These are phyloP conservation scores for Eremomyces bilateralis DNA, from an alignment of 495 filamentous ascomycete genomes.

Conservation along the genomic window DNA sequence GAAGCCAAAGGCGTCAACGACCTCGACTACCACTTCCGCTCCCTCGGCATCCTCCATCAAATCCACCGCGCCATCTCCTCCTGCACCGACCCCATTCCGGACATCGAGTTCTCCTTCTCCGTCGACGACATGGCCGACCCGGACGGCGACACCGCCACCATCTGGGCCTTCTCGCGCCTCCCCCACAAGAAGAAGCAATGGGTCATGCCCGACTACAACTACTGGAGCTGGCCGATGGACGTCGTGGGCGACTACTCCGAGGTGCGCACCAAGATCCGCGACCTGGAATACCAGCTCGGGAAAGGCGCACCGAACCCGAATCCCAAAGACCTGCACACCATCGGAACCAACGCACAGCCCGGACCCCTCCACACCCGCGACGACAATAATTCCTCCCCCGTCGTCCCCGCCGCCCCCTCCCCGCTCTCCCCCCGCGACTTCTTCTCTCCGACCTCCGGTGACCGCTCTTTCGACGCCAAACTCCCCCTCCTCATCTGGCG, in stretches of 20 bases:
- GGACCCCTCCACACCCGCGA: no score
- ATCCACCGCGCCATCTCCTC: conserved; percentile 11
- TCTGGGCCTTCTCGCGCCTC: conserved; percentile 9
- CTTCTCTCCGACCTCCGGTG: no score
- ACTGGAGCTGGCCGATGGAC: conserved; percentile 11
- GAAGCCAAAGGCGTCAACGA: conserved; percentile 1
- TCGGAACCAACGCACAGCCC: no score
- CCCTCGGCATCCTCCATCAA: conserved; percentile 7
- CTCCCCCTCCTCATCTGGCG: conserved; percentile 12
- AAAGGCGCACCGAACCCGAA: no score
- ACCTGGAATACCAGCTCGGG: conserved; percentile 3
- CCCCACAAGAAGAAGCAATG: conserved; percentile 7
- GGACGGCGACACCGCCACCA: conserved; percentile 2
- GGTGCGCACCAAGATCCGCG: conserved; percentile 3
- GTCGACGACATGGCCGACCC: conserved; percentile 8
- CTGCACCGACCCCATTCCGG: conserved; percentile 5
- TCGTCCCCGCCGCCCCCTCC: no score
- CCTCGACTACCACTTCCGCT: conserved; percentile 3
- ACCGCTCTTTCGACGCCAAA: conserved; percentile 6
- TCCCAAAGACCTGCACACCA: no score
- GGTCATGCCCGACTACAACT: conserved; percentile 17
- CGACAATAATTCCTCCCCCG: no score
- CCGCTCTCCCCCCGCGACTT: no score
- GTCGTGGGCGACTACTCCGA: conserved; percentile 7
- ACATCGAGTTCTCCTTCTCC: conserved; percentile 14